Conservation (phyloP, 345 rosid genomes). For the Salix viminalis region DNA sequence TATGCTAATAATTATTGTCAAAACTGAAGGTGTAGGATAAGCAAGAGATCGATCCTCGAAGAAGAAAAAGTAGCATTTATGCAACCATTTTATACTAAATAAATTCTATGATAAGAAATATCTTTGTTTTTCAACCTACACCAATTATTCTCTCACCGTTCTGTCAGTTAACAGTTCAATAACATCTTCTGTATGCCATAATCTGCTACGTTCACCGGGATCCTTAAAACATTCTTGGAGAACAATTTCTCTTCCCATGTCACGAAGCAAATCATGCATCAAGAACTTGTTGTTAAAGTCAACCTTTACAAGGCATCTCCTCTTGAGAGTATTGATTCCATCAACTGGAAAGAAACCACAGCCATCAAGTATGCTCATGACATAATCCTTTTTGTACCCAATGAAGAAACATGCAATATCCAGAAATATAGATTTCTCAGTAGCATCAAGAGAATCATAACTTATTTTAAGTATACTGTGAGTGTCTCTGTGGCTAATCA, state of each 20-base stretch:
- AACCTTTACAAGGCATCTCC: slow-evolving; percentile 8
- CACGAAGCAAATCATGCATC: slow-evolving; percentile 23
- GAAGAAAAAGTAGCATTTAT: too few relatives aligned
- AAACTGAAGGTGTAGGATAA: too few relatives aligned
- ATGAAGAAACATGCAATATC: slow-evolving; percentile 30
- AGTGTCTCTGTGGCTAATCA: slow-evolving; percentile 2
- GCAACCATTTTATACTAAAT: too few relatives aligned
- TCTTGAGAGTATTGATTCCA: slow-evolving; percentile 7
- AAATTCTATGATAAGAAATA: too few relatives aligned
- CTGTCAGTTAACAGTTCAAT: not conserved
- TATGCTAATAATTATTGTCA: too few relatives aligned
- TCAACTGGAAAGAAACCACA: slow-evolving; percentile 6
- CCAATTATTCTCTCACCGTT: slow-evolving; percentile 5
- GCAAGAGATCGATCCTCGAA: too few relatives aligned
- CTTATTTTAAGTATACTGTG: slow-evolving; percentile 15
- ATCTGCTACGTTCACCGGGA: slow-evolving; percentile 20
- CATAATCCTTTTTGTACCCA: slow-evolving; percentile 1
- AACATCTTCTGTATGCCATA: slow-evolving; percentile 26
- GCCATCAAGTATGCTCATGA: slow-evolving; percentile 12
- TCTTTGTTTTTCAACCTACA: too few relatives aligned
- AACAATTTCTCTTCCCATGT: slow-evolving; percentile 28
- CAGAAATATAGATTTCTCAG: slow-evolving; percentile 18
- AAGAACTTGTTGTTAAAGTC: not conserved
- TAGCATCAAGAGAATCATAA: slow-evolving; percentile 17
- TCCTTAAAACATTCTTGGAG: not conserved